These are phyloP conservation scores for Stromatinia cepivora DNA, from an alignment of 2,329 filamentous ascomycete species.

Conservation along the genomic window DNA sequence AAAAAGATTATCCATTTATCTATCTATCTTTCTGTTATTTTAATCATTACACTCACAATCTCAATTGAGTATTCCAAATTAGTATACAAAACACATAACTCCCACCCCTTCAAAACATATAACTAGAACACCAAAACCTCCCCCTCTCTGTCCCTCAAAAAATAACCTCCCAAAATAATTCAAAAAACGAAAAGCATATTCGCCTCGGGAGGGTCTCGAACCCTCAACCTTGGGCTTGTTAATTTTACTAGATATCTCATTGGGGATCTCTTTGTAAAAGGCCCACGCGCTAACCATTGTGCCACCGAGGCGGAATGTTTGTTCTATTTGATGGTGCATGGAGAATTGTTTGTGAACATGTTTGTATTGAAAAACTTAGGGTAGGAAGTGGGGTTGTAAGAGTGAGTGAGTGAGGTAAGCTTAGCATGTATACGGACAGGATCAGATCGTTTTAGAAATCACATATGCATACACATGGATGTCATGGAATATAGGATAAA, in stretches of 20 bases:
- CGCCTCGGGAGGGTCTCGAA: conserved; percentile 20
- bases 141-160: neutral
- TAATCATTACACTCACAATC: no score
- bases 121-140: no score
- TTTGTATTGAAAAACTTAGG: neutral
- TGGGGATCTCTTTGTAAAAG: no score
- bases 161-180: neutral
- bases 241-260: no score
- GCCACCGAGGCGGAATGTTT: conserved; percentile 21
- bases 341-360: no score
- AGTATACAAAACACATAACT: neutral
- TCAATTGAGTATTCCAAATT: no score
- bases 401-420: neutral
- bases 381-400: neutral
- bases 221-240: conserved; percentile 22
- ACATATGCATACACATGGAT: no score
- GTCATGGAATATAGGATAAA: neutral
- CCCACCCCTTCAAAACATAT: no score
- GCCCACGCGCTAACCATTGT: conserved; percentile 25
- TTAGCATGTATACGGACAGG: no score
- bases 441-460: no score
- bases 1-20: no score
- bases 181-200: neutral
- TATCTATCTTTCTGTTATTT: neutral
- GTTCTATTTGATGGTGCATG: neutral